Conservation (phyloP, 2,329 filamentous ascomycete species). For the Botryotinia globosa region DNA sequence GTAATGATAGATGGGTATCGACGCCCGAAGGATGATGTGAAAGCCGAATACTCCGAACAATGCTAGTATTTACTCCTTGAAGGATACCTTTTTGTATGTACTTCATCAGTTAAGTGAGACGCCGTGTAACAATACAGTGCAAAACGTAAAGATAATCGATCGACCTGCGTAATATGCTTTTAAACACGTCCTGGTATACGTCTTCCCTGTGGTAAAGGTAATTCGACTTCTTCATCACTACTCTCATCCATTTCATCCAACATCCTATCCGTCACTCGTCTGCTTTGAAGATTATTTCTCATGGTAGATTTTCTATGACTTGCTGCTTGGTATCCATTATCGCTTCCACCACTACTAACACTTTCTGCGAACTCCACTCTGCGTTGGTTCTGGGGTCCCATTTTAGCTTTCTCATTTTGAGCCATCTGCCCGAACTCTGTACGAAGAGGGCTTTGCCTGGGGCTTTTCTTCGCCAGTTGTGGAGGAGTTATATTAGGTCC, state of each 20-base stretch:
- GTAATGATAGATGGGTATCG: background rate
- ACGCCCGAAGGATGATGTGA: background rate
- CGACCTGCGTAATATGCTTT: background rate
- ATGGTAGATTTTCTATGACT: background rate
- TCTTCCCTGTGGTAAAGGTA: constrained; percentile 33
- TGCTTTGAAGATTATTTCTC: constrained; percentile 26
- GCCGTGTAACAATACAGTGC: background rate
- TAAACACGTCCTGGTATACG: constrained; percentile 29
- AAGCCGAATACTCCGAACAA: constrained; percentile 10
- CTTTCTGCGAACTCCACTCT: constrained; percentile 31
- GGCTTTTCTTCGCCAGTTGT: constrained; percentile 35
- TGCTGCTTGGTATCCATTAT: background rate
- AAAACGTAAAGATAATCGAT: background rate
- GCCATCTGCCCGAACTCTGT: constrained; percentile 33
- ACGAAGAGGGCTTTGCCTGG: constrained; percentile 37
- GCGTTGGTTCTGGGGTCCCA: constrained; percentile 20
- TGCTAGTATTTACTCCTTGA: constrained; percentile 10
- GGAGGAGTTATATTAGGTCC: constrained; percentile 51
- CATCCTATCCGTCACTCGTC: constrained; percentile 36
- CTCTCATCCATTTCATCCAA: constrained; percentile 39
- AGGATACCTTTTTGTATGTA: background rate
- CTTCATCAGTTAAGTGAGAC: background rate
- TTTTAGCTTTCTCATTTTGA: constrained; percentile 31
- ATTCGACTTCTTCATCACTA: constrained; percentile 39
- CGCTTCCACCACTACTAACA: constrained; percentile 17